These are phyloP conservation scores for Balamuthia mandrillaris DNA, from an alignment of 208 protist genomes.

Conservation along the genomic window DNA sequence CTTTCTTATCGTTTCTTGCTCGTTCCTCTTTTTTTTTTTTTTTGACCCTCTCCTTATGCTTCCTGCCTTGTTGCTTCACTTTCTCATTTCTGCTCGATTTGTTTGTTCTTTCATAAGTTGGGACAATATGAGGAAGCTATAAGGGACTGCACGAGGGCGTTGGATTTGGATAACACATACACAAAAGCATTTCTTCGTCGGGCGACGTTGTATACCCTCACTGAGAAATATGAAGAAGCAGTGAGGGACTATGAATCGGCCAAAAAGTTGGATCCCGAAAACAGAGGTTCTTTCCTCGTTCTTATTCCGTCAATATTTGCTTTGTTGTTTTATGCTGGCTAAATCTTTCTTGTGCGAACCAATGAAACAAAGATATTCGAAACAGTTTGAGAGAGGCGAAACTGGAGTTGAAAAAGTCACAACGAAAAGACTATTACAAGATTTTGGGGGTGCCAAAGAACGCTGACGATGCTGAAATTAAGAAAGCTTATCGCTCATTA, in stretches of 20 bases:
- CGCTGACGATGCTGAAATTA: conserved; percentile 66
- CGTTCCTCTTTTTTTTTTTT: too few species aligned
- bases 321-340: neutral
- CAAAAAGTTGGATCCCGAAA: conserved; percentile 6
- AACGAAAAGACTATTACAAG: conserved; percentile 72
- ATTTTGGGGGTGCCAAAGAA: conserved; percentile 62
- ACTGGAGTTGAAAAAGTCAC: conserved; percentile 60
- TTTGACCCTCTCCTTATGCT: too few species aligned
- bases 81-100: too few species aligned
- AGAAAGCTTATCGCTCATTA: conserved; percentile 74
- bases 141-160: neutral
- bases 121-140: neutral
- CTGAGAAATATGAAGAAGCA: conserved; percentile 57
- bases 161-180: neutral
- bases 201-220: conserved; percentile 18
- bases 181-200: conserved; percentile 41
- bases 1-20: too few species aligned
- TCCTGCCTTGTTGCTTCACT: neutral
- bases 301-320: too few species aligned
- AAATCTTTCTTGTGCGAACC: neutral
- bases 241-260: conserved; percentile 56
- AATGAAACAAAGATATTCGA: conserved; percentile 19
- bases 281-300: neutral
- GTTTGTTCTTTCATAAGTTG: neutral
- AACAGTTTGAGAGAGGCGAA: conserved; percentile 57